Evolutionary conservation across 2,329 filamentous ascomycete genomes (phyloP).

Genomic region (Fusarium ramigenum): DNA sequence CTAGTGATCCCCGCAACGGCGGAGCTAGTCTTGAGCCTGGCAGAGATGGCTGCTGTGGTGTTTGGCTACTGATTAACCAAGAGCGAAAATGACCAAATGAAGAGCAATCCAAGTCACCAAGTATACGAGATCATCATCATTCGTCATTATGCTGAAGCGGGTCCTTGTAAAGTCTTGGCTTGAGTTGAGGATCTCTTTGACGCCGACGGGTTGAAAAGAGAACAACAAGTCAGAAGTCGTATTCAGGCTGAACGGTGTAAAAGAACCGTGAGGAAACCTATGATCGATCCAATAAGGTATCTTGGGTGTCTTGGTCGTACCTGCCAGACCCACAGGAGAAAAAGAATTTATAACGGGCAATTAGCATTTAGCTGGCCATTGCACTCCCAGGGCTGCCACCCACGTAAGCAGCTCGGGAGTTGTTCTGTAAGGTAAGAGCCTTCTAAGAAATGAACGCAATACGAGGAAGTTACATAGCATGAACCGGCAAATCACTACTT

Average conservation of each 20-base stretch:
- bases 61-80: not conserved
- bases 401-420: not conserved
- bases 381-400: not conserved
- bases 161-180: not conserved
- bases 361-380: not conserved
- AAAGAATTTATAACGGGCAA: not conserved
- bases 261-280: not conserved
- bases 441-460: not conserved
- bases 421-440: not conserved
- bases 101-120: not conserved
- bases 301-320: not conserved
- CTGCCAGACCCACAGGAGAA: not conserved
- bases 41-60: not conserved
- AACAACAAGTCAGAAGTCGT: not conserved
- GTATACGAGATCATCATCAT: constrained; percentile 3
- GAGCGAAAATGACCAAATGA: not conserved
- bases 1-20: not conserved
- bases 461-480: not conserved
- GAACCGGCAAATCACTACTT: not conserved
- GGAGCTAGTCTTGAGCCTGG: not conserved
- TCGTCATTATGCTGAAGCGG: constrained; percentile 16
- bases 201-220: not conserved
- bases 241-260: not conserved
- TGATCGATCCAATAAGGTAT: not conserved
- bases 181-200: not conserved